Evolutionary conservation across 2,329 filamentous ascomycete species (phyloP), one percentile per base, ranked within the genome.

Genomic region (Alternaria infectoria): DNA sequence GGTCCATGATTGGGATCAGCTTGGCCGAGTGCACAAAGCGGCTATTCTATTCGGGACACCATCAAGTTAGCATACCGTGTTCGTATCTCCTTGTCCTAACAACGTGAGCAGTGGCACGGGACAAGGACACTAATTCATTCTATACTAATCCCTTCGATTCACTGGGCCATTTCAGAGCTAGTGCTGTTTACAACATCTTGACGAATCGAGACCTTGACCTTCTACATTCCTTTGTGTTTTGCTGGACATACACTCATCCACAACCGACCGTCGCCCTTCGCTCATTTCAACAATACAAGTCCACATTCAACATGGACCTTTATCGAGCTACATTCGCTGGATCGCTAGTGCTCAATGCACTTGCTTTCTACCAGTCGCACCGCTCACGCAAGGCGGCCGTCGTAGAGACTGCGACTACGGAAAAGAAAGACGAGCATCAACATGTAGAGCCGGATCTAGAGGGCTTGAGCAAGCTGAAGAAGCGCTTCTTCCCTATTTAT

Each of bases 401-500:
- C 17, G 47, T 62, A 9, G 61, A 68, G 9, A 25, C 62, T 9
- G 54, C 59, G 7, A 58, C 36, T 30, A 36, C 66, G 10, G 69
- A 74, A 36, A 74, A 75, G 54, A 59, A 69, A 21, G 70, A 75
- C 46, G 70, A 70, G 57, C 67, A 72, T 54, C 71, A 68, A 17
- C 69, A 71, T 36, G 60, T 65, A 32, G 70, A 74, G 11, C 68
- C 68, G 4, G 74, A 76, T 44, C 65, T 64, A 44, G 69, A 77
- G 44, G 73, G 75, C 40, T 68, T 80, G 25, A 67, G 66, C 30
- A 77, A 77, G 47, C 77, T 83, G 63, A 83, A 83, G 70, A 71
- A 69, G 59, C 68, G 74, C 15, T 84, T 82, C 74, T 81, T 84
- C 58, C 74, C 78, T n/a, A 81, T 82, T 8, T 84, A 83, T 55